phyloP scores from a whole-genome alignment of 139 green algal genomes.

The Nannochloris sp. region DNA sequence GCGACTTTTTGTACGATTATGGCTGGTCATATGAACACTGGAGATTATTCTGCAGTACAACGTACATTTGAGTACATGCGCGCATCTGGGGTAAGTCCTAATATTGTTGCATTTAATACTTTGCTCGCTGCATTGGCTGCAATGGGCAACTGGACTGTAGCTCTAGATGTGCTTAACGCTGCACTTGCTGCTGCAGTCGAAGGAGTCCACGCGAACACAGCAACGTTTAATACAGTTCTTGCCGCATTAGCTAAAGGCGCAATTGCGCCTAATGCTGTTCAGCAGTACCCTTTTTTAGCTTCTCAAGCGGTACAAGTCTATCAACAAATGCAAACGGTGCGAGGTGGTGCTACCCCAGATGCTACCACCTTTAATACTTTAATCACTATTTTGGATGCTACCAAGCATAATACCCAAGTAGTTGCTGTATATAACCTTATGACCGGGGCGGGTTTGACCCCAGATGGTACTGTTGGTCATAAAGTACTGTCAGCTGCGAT shows the following conservation, averaged over 20 bases:
- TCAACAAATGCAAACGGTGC: conserved; percentile 13
- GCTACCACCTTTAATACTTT: conserved; percentile 3
- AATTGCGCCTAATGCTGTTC: neutral
- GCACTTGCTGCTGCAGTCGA: conserved; percentile 10
- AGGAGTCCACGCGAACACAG: conserved; percentile 10
- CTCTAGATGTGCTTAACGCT: conserved; percentile 13
- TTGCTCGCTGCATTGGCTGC: conserved; percentile 10
- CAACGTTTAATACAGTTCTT: conserved; percentile 12
- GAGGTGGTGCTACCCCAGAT: neutral
- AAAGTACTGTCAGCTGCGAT: conserved; percentile 7
- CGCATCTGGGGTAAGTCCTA: neutral
- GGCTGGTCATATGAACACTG: conserved; percentile 33
- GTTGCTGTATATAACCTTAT: conserved; percentile 22
- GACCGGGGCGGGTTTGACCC: neutral
- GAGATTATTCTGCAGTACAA: neutral
- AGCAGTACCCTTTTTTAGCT: neutral
- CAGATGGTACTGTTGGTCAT: conserved; percentile 5
- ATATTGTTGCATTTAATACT: conserved; percentile 19
- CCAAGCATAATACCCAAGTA: conserved; percentile 8
- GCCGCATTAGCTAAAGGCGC: conserved; percentile 3
- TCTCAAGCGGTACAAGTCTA: conserved; percentile 21
- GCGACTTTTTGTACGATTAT: conserved; percentile 68
- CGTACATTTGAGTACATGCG: conserved; percentile 18
- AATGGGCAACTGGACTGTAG: conserved; percentile 19
- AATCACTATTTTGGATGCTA: conserved; percentile 3